Conservation (phyloP, 1,284 basidiomycete species). For the Stereum hirsutum region DNA sequence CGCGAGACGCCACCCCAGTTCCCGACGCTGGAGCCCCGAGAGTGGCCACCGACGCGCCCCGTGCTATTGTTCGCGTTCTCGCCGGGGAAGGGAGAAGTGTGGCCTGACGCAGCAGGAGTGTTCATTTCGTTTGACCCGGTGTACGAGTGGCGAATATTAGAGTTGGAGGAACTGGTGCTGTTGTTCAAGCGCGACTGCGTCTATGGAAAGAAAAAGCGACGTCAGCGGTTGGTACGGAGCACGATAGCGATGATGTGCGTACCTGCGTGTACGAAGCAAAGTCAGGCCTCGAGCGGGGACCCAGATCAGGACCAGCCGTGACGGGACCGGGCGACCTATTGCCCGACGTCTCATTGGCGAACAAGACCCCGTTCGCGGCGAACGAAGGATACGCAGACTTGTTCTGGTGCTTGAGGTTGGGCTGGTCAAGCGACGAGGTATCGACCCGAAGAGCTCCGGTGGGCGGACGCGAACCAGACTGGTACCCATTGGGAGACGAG, state of each 20-base stretch:
- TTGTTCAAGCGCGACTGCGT: conserved; percentile 37
- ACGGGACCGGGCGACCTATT: conserved; percentile 69
- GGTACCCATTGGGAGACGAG: conserved; percentile 30
- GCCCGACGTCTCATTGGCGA: conserved; percentile 51
- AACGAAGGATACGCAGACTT: conserved; percentile 77
- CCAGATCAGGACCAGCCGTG: conserved; percentile 75
- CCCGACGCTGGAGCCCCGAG: conserved; percentile 66
- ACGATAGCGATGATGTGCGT: conserved; percentile 15
- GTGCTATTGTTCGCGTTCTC: conserved; percentile 21
- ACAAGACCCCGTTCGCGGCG: conserved; percentile 59
- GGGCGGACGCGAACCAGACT: conserved; percentile 37
- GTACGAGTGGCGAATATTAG: conserved; percentile 61
- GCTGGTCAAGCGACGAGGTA: conserved; percentile 52
- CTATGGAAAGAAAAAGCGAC: conserved; percentile 10
- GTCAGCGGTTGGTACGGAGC: conserved; percentile 5
- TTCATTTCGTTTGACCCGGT: conserved; percentile 57
- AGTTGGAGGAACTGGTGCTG: conserved; percentile 39
- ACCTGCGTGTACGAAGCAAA: conserved; percentile 67
- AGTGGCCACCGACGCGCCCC: conserved; percentile 50
- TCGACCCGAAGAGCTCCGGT: conserved; percentile 63
- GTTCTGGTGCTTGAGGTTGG: conserved; percentile 41
- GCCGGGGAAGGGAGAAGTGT: conserved; percentile 39
- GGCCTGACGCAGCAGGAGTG: conserved; percentile 32
- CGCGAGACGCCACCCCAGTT: conserved; percentile 63
- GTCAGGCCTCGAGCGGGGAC: conserved; percentile 60